Evolutionary conservation across 495 filamentous ascomycete species (phyloP).

Genomic region (Hypoxylon intermedium): DNA sequence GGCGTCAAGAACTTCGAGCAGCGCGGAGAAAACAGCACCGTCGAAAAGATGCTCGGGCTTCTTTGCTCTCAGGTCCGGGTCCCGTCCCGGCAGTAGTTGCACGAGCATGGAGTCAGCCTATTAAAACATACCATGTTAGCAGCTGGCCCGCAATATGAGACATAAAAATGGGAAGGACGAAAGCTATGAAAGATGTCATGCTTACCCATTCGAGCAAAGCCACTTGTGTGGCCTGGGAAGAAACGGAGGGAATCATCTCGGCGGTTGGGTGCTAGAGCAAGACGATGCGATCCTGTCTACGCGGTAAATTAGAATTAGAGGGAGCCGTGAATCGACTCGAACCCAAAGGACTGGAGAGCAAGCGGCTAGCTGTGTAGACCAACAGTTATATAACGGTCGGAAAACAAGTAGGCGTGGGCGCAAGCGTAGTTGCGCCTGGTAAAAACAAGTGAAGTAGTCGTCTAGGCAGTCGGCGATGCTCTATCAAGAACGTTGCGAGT

Average conservation of each 20-base stretch:
- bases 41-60: constrained; percentile 70
- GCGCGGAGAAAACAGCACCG: constrained; percentile 68
- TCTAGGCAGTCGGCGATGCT: not conserved
- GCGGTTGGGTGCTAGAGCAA: constrained; percentile 9
- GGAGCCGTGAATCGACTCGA: constrained; percentile 4
- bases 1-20: constrained; percentile 67
- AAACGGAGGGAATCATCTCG: constrained; percentile 40
- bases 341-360: constrained; percentile 10
- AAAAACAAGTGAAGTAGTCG: not conserved
- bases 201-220: constrained; percentile 57
- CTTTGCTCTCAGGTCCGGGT: constrained; percentile 42
- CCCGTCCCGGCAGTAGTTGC: constrained; percentile 25
- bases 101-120: constrained; percentile 40
- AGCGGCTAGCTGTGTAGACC: constrained; percentile 22
- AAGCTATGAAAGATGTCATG: not conserved
- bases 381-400: not conserved
- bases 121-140: constrained; percentile 23
- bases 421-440: not conserved
- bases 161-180: not conserved
- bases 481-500: constrained; percentile 10
- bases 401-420: not conserved
- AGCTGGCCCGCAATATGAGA: constrained; percentile 4
- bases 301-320: constrained; percentile 30
- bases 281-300: constrained; percentile 4
- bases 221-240: constrained; percentile 40